Evolutionary conservation across 2,329 filamentous ascomycete species (phyloP).

Genomic region (Ophiostoma angusticollis): DNA sequence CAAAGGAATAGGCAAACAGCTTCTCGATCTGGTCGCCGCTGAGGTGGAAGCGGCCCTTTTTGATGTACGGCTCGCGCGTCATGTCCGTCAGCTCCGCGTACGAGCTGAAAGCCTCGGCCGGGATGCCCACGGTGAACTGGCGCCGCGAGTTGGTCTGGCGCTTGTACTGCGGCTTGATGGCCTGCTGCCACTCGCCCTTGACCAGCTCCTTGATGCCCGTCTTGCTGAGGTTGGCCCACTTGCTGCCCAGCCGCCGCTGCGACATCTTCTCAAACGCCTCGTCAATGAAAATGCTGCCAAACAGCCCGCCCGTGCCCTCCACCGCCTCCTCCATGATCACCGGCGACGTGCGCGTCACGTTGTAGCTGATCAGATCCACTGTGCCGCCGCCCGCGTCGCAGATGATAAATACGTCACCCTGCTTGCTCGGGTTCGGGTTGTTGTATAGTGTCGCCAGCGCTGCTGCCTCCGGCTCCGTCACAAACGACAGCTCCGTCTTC

Average conservation of each 20-base stretch:
- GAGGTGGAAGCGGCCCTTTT: constrained; percentile 11
- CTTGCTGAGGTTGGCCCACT: constrained; percentile 31
- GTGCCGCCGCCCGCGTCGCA: constrained; percentile 23
- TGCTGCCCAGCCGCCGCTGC: constrained; percentile 30
- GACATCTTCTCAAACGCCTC: constrained; percentile 33
- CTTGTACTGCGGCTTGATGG: constrained; percentile 20
- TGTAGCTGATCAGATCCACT: constrained; percentile 37
- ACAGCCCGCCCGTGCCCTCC: constrained; percentile 35
- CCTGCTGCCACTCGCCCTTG: constrained; percentile 27
- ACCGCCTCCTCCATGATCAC: constrained; percentile 36
- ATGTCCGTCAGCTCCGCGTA: constrained; percentile 8
- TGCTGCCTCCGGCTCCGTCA: constrained; percentile 33
- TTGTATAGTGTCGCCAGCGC: constrained; percentile 27
- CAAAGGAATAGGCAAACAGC: constrained; percentile 24
- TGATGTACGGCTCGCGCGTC: constrained; percentile 8
- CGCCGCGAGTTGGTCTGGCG: constrained; percentile 20
- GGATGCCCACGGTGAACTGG: constrained; percentile 9
- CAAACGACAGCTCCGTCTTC: constrained; percentile 21
- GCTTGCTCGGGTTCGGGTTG: constrained; percentile 13
- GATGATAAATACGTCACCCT: constrained; percentile 17
- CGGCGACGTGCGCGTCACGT: constrained; percentile 19
- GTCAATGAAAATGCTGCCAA: constrained; percentile 37
- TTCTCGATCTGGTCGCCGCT: constrained; percentile 22
- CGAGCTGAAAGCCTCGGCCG: constrained; percentile 8
- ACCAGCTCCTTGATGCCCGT: constrained; percentile 32